phyloP scores from a whole-genome alignment of 331 rosid genomes.

The Quercus tomentella region DNA sequence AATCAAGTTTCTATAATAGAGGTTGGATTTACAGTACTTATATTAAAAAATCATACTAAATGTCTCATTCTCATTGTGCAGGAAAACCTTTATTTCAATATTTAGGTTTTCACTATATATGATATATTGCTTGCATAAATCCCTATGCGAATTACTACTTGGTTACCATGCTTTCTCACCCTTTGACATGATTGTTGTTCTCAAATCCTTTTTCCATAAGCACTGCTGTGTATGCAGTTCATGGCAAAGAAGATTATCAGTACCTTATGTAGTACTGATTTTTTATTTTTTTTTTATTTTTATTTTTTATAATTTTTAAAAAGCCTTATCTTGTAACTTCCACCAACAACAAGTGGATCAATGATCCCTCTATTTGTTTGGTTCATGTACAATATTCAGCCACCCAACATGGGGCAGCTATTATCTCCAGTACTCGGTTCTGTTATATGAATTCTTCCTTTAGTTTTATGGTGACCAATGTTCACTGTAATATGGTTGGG shows the following conservation, averaged over 20 bases:
- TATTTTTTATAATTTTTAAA: too few species aligned
- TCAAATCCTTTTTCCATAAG: not conserved
- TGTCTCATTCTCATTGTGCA: not conserved
- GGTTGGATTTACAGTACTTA: conserved; percentile 40
- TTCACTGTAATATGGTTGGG: not conserved
- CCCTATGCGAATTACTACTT: not conserved
- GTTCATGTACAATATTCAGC: not conserved
- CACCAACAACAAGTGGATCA: not conserved
- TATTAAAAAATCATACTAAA: conserved; percentile 5
- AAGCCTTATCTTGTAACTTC: not conserved
- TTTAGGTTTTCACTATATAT: not conserved
- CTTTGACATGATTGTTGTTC: not conserved
- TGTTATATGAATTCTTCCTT: not conserved
- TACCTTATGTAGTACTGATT: too few species aligned
- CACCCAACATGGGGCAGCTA: not conserved
- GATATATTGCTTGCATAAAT: not conserved
- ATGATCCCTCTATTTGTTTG: not conserved
- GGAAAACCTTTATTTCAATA: not conserved
- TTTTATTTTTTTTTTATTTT: too few species aligned
- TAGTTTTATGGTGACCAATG: not conserved
- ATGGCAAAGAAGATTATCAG: too few species aligned
- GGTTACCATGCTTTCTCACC: not conserved
- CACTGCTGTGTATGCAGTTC: not conserved
- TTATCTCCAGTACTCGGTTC: not conserved
- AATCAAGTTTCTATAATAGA: conserved; percentile 63